Base-by-base conservation (phyloP, 1,139 yeast species). In the Petasospora rhodanensis region DNA sequence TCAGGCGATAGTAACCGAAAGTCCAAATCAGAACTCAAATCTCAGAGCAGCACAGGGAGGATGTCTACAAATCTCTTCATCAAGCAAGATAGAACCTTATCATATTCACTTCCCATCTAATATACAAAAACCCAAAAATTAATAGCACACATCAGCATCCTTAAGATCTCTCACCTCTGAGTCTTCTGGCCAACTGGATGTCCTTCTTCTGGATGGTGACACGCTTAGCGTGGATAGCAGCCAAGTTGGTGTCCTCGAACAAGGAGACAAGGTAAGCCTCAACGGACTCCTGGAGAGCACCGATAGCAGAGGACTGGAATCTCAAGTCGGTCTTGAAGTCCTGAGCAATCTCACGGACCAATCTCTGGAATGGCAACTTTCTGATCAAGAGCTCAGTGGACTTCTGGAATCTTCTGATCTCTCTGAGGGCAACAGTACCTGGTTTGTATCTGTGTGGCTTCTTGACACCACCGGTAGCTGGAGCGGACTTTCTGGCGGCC, bases 381-480 rank as follows among this genome's bases (percentile, higher is more conserved):
- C 97, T 86, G 71, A 89, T 87, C 66, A 89, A 79, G 44, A 89
- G 76, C 71, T 89, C 97, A 60, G 96, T 89, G 49, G 96, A 84
- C 72, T 89, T 89, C 76, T 89, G 96, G 79, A 89, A 89, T 76
- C 96, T 86, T 82, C 96, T 86, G 64, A 89, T 89, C 76, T 89
- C 97, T 83, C 96, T 89, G 66, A 89, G 83, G 59, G 97, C 97
- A 61, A 89, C 96, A 62, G 96, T 89, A 87, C 97, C 97, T 68
- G 97, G 97, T 91, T 87, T 89, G 76, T 87, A 89, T 83, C 97
- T 86, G 86, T 89, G 97, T 55, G 96, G 96, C 78, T 89, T 89
- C 89, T 89, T 89, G 66, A 89, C 96, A 80, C 96, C 97, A 66
- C 96, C 96, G 51, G 96, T 79, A 49, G 95, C 75, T 73, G 94